These are phyloP conservation scores for Chaetomium olivaceum DNA, from an alignment of 2,329 filamentous ascomycete genomes.

Conservation along the genomic window DNA sequence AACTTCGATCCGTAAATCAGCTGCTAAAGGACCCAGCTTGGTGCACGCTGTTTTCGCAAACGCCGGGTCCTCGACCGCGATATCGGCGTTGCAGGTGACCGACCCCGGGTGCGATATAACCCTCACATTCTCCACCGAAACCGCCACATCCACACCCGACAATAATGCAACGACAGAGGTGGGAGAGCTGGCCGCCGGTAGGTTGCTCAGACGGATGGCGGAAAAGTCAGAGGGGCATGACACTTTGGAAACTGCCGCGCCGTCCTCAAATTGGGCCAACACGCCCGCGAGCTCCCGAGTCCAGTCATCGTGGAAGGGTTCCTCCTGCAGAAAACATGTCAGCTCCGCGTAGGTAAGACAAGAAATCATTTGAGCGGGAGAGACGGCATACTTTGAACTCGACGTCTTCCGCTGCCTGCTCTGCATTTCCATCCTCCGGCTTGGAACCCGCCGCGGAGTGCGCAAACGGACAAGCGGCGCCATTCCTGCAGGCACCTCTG, in stretches of 20 bases:
- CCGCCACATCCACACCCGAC: constrained; percentile 21
- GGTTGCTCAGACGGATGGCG: constrained; percentile 37
- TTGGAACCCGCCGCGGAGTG: background rate
- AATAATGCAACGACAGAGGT: constrained; percentile 32
- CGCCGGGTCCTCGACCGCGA: constrained; percentile 34
- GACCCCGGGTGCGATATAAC: constrained; percentile 12
- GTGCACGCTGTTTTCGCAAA: constrained; percentile 32
- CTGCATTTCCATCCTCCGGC: background rate
- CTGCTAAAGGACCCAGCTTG: constrained; percentile 13
- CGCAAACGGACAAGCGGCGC: constrained; percentile 16
- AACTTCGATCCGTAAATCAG: background rate
- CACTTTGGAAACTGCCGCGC: constrained; percentile 36
- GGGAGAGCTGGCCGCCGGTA: constrained; percentile 31
- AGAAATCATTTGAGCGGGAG: background rate
- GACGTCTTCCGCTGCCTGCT: background rate
- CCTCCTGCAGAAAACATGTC: constrained; percentile 7
- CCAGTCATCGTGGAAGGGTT: constrained; percentile 21
- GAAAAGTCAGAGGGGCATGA: constrained; percentile 42
- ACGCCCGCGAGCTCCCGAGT: constrained; percentile 33
- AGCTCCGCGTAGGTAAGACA: too few relatives aligned
- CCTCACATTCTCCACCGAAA: constrained; percentile 20
- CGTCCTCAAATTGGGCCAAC: constrained; percentile 38
- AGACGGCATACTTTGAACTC: background rate
- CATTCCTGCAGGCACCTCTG: constrained; percentile 7
- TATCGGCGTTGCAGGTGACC: constrained; percentile 28